Conservation (phyloP, 768 basidiomycete genomes). For the Boletus rufocinnamomeus region DNA sequence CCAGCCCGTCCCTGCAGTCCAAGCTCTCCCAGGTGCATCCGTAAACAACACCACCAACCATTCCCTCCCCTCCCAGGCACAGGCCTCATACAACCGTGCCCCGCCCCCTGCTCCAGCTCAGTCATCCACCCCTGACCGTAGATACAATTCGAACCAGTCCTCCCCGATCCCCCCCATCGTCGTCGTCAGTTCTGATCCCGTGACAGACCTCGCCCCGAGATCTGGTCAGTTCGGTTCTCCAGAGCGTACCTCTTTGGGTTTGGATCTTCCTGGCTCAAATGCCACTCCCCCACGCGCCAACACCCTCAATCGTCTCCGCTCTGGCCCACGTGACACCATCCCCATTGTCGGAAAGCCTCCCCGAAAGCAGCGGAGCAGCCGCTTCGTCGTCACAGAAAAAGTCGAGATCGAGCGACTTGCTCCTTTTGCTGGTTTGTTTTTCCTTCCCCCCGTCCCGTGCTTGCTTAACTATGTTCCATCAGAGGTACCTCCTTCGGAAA, state of each 20-base stretch:
- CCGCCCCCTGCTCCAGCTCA: constrained; percentile 42
- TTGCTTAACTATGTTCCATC: neutral
- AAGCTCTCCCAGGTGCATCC: constrained; percentile 38
- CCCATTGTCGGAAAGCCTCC: constrained; percentile 96
- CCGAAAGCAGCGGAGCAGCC: constrained; percentile 94
- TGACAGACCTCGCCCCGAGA: constrained; percentile 49
- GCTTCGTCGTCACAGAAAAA: constrained; percentile 94
- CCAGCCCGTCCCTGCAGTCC: constrained; percentile 44
- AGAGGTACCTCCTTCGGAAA: constrained; percentile 90
- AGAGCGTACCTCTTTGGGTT: constrained; percentile 48
- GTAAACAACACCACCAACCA: constrained; percentile 42
- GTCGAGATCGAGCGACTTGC: constrained; percentile 95
- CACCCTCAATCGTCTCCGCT: constrained; percentile 72
- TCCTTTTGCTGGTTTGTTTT: constrained; percentile 71
- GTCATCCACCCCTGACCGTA: constrained; percentile 56
- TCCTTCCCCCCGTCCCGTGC: constrained; percentile 12
- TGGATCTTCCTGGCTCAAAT: constrained; percentile 47
- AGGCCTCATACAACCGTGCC: constrained; percentile 44
- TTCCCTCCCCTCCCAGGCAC: constrained; percentile 42
- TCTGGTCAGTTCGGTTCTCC: constrained; percentile 43
- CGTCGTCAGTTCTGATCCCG: constrained; percentile 75
- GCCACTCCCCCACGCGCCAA: constrained; percentile 66
- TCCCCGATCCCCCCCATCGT: constrained; percentile 78
- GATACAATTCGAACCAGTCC: constrained; percentile 45
- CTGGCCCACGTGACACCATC: constrained; percentile 93